Evolutionary conservation across 352 stramenopile species (phyloP), one percentile per base, ranked within the genome.

Genomic region (Elongisporangium prolatum): DNA sequence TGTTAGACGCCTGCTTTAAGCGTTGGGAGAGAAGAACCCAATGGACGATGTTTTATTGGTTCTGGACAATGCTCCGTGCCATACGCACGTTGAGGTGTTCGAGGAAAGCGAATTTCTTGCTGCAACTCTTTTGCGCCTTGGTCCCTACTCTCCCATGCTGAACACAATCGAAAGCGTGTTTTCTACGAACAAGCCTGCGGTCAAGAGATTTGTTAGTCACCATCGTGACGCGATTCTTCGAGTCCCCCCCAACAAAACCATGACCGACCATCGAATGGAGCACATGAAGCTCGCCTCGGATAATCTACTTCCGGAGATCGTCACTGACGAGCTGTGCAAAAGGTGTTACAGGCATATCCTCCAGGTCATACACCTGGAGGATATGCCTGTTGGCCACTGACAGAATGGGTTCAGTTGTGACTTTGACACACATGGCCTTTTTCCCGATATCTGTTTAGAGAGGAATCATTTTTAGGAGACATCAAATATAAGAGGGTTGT

Each of bases 91-190:
- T 2, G 59, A 64, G 9, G 56, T 67, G 13, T 64, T 71, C 28
- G 56, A 64, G 2, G 48, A 60, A 14, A 10, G 38, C 2, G 50
- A 60, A 8, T 66, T 66, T 44, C 49, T 40, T 13, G 34, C 1
- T 5, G 53, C 64, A 4, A 53, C n/a, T 13, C 22, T 67, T 6
- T 22, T 67, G 0, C 56, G 56, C 2, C 48, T 67, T 0, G 51
- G 60, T 1, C 57, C 54, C 1, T 61, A 68, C 37, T 65, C 56
- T 9, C 52, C 53, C 0, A 63, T 62, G 55, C 40, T 67, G 1
- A 67, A 67, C 34, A 56, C 52, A 1, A 67, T 71, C 16, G 51
- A 60, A 20, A 63, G 49, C n/a, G 50, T 50, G 2, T 63, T 65
- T 38, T 65, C 57, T 0, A 22, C 55, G 2, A 57, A 60, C 22